Percentiles rank a stretch among this genome's conserved stretches.
Conservation (phyloP, 148 eudicot species). For the Rhododendron mucronatum region DNA sequence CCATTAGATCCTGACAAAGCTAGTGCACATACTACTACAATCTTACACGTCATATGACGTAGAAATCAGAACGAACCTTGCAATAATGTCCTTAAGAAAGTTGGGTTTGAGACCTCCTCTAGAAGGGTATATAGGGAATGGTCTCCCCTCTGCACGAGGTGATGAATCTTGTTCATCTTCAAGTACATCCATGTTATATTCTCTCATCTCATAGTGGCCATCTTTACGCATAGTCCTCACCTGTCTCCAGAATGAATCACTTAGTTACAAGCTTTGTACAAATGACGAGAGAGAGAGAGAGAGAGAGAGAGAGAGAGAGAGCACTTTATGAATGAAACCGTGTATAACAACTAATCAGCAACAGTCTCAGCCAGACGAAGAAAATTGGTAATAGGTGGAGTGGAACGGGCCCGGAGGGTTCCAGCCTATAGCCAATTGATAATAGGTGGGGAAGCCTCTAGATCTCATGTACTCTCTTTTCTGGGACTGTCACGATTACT, state of each 20-base stretch:
- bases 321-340: not conserved
- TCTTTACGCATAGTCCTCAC: constrained; percentile 53
- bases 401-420: not conserved
- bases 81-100: constrained; percentile 55
- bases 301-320: not conserved
- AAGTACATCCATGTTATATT: constrained; percentile 69
- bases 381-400: not conserved
- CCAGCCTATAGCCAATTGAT: not conserved
- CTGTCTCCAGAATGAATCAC: constrained; percentile 30
- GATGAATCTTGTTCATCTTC: constrained; percentile 54
- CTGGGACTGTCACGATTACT: not conserved
- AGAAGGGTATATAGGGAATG: constrained; percentile 84
- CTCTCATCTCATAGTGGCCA: constrained; percentile 88
- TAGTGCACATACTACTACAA: not conserved
- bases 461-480: not conserved
- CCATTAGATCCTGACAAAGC: not conserved
- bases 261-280: not conserved
- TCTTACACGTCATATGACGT: not conserved
- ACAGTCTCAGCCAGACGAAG: not conserved
- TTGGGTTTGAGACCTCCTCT: constrained; percentile 76
- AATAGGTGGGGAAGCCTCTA: not conserved
- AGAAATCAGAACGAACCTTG: constrained; percentile 46
- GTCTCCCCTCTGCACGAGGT: constrained; percentile 47
- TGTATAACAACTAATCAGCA: not conserved
- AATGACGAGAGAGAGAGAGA: not conserved